A percentile compares a stretch with the other conserved stretches of the same genome.
Conservation (phyloP, 31 red algal species). For the Endocladia muricata region DNA sequence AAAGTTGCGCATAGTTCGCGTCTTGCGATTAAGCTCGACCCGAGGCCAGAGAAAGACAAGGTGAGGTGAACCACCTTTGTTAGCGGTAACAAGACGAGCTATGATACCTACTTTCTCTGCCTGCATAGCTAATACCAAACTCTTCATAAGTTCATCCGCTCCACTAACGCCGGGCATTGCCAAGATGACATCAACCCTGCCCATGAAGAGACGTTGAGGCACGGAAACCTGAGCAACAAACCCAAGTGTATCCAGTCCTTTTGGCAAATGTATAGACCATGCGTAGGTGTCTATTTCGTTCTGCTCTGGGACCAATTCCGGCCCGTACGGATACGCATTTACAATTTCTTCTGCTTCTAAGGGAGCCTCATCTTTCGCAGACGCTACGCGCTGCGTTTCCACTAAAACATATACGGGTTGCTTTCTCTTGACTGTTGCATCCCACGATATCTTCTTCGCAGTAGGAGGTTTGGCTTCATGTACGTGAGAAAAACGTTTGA, state of each 20-base stretch:
- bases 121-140: conserved; percentile 44
- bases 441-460: conserved; percentile 50
- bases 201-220: conserved; percentile 30
- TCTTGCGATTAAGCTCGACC: conserved; percentile 23
- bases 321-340: conserved; percentile 58
- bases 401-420: conserved; percentile 19
- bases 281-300: conserved; percentile 47
- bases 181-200: conserved; percentile 53
- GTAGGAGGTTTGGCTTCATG: neutral
- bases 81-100: conserved; percentile 35
- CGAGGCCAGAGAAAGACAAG: conserved; percentile 49
- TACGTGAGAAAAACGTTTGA: conserved; percentile 47
- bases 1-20: conserved; percentile 10
- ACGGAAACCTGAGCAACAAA: conserved; percentile 52
- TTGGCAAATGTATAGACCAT: conserved; percentile 48
- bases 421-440: conserved; percentile 3
- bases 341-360: conserved; percentile 21
- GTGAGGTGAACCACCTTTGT: conserved; percentile 31
- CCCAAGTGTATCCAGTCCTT: conserved; percentile 45
- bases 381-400: conserved; percentile 62
- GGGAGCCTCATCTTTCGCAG: conserved; percentile 38
- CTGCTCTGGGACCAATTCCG: conserved; percentile 45
- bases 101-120: conserved; percentile 55
- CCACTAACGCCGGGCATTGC: conserved; percentile 29
- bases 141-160: conserved; percentile 21